Conservation (phyloP, 148 eudicot genomes). For the Rheum nobile region DNA sequence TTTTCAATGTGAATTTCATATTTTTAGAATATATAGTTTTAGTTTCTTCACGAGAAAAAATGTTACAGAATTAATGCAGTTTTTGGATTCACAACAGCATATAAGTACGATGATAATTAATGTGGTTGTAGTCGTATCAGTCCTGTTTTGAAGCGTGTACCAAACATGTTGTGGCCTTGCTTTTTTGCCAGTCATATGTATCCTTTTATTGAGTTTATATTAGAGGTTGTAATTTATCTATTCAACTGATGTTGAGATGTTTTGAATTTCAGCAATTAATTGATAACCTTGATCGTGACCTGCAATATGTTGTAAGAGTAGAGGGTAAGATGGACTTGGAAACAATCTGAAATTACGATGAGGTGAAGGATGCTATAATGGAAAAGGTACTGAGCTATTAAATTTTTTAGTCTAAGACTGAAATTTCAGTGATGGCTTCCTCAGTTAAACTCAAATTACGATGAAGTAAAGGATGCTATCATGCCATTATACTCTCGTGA, state of each 20-base stretch:
- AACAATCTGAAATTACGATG: constrained; percentile 67
- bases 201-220: background rate
- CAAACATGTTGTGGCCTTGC: background rate
- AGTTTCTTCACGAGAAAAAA: background rate
- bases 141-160: background rate
- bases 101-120: background rate
- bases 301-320: constrained; percentile 93
- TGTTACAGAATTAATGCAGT: background rate
- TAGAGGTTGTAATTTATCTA: background rate
- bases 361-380: constrained; percentile 70
- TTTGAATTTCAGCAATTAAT: constrained; percentile 60
- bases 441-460: background rate
- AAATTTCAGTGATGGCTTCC: background rate
- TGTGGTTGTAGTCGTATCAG: background rate
- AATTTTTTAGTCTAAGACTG: constrained; percentile 2
- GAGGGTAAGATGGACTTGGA: constrained; percentile 97
- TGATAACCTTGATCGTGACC: constrained; percentile 94
- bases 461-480: background rate
- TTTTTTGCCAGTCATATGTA: background rate
- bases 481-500: background rate
- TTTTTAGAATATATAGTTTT: too few species aligned
- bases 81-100: background rate
- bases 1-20: background rate
- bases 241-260: background rate
- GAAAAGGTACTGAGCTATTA: constrained; percentile 54